Base-by-base conservation (phyloP, 2,329 filamentous ascomycete species). In the Podosphaera fusca region DNA sequence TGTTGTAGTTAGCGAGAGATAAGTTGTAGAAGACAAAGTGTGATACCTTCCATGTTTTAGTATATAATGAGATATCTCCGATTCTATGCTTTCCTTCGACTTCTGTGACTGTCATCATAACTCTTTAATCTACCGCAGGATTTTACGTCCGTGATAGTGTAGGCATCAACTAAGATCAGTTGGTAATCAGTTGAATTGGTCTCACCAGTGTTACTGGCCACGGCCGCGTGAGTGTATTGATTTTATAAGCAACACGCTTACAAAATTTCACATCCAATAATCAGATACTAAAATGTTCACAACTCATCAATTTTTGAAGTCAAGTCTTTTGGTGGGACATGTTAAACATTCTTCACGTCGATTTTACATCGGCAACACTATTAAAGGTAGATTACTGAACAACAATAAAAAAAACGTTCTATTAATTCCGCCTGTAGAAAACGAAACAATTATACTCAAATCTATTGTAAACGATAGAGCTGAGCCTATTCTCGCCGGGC, bases 11-110 rank as follows among this genome's bases (percentile, higher is more conserved):
- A 38, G 30, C 59, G 8, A 29, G 5, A 31, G 29, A 52, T 33
- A 3, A 51, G 31, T 14, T 38, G 55, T 9, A 36, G 35, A 10
- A n/a, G 49, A 9, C 5, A 30, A 30, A 35, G 33, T 12, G 31
- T 61, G 60, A 14, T 10, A 67, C 66, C 47, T 60, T 63, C 66
- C 66, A 68, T 33, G 63, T 63, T 57, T 67, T 67, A 34, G 64
- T 67, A 53, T 64, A 68, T n/a, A 68, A 62, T 2, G 62, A 61
- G 42, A 61, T 56, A 55, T 63, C 59, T 5, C 63, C 66, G 36
- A 67, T 61, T 49, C 63, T 51, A 54, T 66, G 63, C 3, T 61
- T 64, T 55, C 66, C 66, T 62, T 68, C 66, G 12, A 63, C 57
- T 61, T 64, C 62, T n/a, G 59, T 64, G 21, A 60, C 57, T 65